These are phyloP conservation scores for Phytophthora pseudosyringae DNA, from an alignment of 352 stramenopile species.

Conservation along the genomic window DNA sequence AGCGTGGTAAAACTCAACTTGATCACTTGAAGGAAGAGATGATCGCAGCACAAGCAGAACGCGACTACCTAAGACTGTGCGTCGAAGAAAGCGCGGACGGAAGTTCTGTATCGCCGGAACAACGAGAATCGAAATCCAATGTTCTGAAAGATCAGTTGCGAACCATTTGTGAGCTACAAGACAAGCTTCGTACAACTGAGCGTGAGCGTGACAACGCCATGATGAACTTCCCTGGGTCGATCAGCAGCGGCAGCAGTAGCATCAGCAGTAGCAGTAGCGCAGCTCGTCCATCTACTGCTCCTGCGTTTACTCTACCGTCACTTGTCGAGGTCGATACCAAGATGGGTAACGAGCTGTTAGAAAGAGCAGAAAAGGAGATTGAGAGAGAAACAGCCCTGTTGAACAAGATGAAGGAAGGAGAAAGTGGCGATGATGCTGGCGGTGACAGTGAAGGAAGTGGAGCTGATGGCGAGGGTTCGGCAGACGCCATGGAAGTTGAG, in stretches of 20 bases:
- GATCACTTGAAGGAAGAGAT: slow-evolving; percentile 87
- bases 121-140: slow-evolving; percentile 66
- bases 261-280: slow-evolving; percentile 4
- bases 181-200: slow-evolving; percentile 74
- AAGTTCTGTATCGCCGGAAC: slow-evolving; percentile 34
- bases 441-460: slow-evolving; percentile 48
- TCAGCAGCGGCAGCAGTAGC: slow-evolving; percentile 2
- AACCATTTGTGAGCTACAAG: slow-evolving; percentile 81
- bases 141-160: slow-evolving; percentile 81
- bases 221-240: slow-evolving; percentile 39
- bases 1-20: slow-evolving; percentile 78
- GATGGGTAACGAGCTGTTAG: slow-evolving; percentile 69
- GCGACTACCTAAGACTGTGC: slow-evolving; percentile 77
- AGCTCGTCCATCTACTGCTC: slow-evolving; percentile 25
- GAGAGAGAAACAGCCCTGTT: slow-evolving; percentile 76
- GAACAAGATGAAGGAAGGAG: slow-evolving; percentile 70
- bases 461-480: slow-evolving; percentile 42
- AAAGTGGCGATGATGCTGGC: slow-evolving; percentile 50
- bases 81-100: slow-evolving; percentile 54
- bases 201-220: slow-evolving; percentile 69
- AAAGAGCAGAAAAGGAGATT: slow-evolving; percentile 78
- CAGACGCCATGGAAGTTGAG: slow-evolving; percentile 44
- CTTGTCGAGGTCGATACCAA: slow-evolving; percentile 60
- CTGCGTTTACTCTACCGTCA: slow-evolving; percentile 44
- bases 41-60: slow-evolving; percentile 85